Conservation (phyloP, 192 early-diverging fungal species). For the Hyaloraphidium curvatum region DNA sequence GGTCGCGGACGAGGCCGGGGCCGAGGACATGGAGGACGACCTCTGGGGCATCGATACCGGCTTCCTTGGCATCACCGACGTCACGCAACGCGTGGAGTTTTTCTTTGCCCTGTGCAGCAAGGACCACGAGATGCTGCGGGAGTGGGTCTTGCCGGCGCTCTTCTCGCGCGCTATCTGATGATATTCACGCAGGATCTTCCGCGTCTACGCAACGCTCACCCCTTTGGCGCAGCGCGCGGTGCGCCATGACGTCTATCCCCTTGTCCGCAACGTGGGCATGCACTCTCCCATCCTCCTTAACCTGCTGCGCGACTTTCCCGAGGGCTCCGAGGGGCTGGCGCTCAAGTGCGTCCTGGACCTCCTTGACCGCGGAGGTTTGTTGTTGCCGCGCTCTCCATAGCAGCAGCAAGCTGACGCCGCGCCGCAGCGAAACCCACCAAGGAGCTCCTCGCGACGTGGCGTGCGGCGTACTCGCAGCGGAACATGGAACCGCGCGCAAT, state of each 20-base stretch:
- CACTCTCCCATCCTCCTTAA: slow-evolving; percentile 29
- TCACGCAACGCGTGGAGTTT: slow-evolving; percentile 44
- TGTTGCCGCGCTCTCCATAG: background rate
- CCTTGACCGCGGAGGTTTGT: slow-evolving; percentile 30
- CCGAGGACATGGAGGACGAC: background rate
- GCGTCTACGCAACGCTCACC: slow-evolving; percentile 19
- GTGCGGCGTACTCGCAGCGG: slow-evolving; percentile 21
- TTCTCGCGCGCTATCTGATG: slow-evolving; percentile 4
- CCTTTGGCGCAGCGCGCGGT: slow-evolving; percentile 26
- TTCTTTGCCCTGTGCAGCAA: slow-evolving; percentile 57
- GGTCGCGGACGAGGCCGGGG: slow-evolving; percentile 3
- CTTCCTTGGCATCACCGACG: slow-evolving; percentile 14
- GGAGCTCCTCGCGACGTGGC: slow-evolving; percentile 36
- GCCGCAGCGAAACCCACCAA: slow-evolving; percentile 16
- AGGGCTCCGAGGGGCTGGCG: slow-evolving; percentile 45
- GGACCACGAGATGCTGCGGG: slow-evolving; percentile 40
- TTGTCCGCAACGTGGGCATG: slow-evolving; percentile 43
- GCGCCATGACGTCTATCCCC: slow-evolving; percentile 32
- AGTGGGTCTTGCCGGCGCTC: slow-evolving; percentile 21
- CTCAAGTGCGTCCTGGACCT: slow-evolving; percentile 39
- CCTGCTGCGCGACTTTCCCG: slow-evolving; percentile 43
- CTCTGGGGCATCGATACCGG: slow-evolving; percentile 1
- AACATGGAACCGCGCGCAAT: slow-evolving; percentile 46
- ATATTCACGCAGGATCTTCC: slow-evolving; percentile 23
- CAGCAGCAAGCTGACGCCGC: background rate